Evolutionary conservation across 2,329 filamentous ascomycete species (phyloP).

Genomic region (Annulohypoxylon truncatum): DNA sequence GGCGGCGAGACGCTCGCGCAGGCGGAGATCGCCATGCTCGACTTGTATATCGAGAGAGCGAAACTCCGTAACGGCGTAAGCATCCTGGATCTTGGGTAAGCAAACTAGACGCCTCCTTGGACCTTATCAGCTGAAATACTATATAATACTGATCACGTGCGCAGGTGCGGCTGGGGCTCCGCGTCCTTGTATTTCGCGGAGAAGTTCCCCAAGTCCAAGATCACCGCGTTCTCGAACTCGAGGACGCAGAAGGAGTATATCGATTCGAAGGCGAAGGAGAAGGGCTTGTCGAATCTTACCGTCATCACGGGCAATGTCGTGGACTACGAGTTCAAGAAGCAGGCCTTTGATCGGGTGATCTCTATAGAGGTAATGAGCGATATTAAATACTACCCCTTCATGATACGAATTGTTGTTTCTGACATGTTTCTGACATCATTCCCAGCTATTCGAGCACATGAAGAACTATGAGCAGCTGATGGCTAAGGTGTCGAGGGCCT

Average conservation of each 20-base stretch:
- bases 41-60: slow-evolving; percentile 70
- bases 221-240: slow-evolving; percentile 78
- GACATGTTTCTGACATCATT: slow-evolving; percentile 3
- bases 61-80: slow-evolving; percentile 69
- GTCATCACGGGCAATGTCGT: slow-evolving; percentile 76
- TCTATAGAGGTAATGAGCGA: slow-evolving; percentile 65
- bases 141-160: neutral
- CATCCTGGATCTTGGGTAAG: slow-evolving; percentile 71
- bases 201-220: slow-evolving; percentile 67
- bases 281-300: slow-evolving; percentile 68
- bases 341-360: slow-evolving; percentile 72
- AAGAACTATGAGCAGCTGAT: slow-evolving; percentile 78
- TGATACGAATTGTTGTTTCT: neutral
- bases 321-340: slow-evolving; percentile 70
- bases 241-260: slow-evolving; percentile 76
- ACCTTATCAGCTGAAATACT: neutral
- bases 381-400: neutral
- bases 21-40: slow-evolving; percentile 75
- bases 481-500: slow-evolving; percentile 68
- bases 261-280: slow-evolving; percentile 66
- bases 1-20: slow-evolving; percentile 72
- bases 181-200: slow-evolving; percentile 74
- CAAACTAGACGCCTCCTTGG: neutral
- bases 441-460: slow-evolving; percentile 78
- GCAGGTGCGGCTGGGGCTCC: slow-evolving; percentile 76